A percentile compares a stretch with the other conserved stretches of the same genome.
Evolutionary conservation across 805 yeast genomes (phyloP).

Genomic region (Cyberlindnera galapagoensis): DNA sequence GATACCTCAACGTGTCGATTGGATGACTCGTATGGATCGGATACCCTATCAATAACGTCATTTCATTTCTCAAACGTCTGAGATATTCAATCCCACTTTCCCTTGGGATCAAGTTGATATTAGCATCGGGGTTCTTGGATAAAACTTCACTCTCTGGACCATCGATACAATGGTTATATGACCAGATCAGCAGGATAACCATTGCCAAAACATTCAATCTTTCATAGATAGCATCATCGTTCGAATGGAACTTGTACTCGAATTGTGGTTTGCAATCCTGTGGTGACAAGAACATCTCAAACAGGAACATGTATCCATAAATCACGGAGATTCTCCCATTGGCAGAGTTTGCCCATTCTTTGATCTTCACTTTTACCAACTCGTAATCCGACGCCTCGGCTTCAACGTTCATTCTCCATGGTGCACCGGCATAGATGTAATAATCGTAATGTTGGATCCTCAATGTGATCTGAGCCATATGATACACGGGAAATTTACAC

Average conservation of each 20-base stretch:
- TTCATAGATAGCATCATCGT: constrained; percentile 42
- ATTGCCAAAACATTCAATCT: constrained; percentile 30
- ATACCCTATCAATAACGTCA: constrained; percentile 29
- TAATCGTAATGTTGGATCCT: constrained; percentile 73
- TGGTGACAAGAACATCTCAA: constrained; percentile 56
- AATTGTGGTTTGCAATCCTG: constrained; percentile 36
- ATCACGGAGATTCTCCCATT: constrained; percentile 49
- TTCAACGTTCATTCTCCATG: constrained; percentile 67
- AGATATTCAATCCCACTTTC: constrained; percentile 49
- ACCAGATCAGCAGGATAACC: constrained; percentile 37
- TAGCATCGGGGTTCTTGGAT: constrained; percentile 14
- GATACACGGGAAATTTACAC: constrained; percentile 63
- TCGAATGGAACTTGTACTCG: constrained; percentile 41
- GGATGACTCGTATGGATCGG: constrained; percentile 25
- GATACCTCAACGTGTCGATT: constrained; percentile 31
- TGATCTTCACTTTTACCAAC: constrained; percentile 41
- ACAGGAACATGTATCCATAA: constrained; percentile 55
- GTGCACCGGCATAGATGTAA: constrained; percentile 76
- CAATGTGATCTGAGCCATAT: constrained; percentile 65
- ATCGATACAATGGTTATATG: constrained; percentile 39
- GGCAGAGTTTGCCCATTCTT: constrained; percentile 42
- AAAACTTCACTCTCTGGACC: constrained; percentile 39
- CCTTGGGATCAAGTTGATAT: constrained; percentile 25
- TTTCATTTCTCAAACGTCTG: constrained; percentile 39
- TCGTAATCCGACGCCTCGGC: constrained; percentile 47